phyloP scores from a whole-genome alignment of 2,329 filamentous ascomycete species.

The Neonectria faginata region DNA sequence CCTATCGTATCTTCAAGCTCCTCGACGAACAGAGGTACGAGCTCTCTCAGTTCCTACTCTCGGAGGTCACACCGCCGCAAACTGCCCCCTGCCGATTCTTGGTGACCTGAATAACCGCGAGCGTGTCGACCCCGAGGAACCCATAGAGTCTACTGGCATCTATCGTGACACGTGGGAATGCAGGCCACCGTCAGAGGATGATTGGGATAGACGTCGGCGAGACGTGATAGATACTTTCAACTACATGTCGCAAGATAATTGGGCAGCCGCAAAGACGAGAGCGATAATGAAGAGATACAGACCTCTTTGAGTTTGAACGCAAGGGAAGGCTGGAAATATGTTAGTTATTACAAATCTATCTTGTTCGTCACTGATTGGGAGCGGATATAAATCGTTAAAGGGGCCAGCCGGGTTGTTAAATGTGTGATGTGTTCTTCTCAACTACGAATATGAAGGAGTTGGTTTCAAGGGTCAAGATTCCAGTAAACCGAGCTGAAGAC shows the following conservation, averaged over 20 bases:
- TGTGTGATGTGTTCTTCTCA: too few species aligned
- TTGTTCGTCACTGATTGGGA: too few species aligned
- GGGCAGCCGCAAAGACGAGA: too few species aligned
- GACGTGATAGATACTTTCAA: not conserved
- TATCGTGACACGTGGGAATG: constrained; percentile 36
- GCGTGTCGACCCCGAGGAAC: constrained; percentile 31
- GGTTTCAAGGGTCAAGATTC: too few species aligned
- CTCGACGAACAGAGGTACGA: constrained; percentile 38
- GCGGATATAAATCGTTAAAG: too few species aligned
- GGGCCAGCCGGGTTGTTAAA: too few species aligned
- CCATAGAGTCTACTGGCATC: constrained; percentile 25
- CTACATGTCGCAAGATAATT: not conserved
- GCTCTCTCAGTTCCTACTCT: constrained; percentile 39
- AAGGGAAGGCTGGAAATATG: too few species aligned
- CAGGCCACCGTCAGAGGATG: constrained; percentile 3
- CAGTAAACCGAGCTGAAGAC: not conserved
- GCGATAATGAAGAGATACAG: too few species aligned
- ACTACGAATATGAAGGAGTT: too few species aligned
- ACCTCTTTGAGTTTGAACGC: too few species aligned
- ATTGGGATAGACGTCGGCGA: constrained; percentile 22
- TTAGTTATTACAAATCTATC: too few species aligned
- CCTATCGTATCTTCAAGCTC: constrained; percentile 44
- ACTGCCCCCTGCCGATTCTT: constrained; percentile 19
- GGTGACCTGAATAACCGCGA: constrained; percentile 4
- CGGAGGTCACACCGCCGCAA: constrained; percentile 8